These are phyloP conservation scores for Polygonum aviculare DNA, from an alignment of 148 eudicot species.

Conservation along the genomic window DNA sequence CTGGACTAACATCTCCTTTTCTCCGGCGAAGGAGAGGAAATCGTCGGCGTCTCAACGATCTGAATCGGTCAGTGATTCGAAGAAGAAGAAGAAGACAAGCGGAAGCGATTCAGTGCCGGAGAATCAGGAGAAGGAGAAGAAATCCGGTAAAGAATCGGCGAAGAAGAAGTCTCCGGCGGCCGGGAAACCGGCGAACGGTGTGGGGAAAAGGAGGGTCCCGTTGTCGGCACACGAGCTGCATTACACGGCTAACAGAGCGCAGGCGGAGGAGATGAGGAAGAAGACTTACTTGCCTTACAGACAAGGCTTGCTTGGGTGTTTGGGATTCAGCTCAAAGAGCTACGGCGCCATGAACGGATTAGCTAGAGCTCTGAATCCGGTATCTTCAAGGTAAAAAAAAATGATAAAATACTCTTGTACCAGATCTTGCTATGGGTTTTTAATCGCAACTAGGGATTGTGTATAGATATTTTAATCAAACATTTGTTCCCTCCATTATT, in stretches of 20 bases:
- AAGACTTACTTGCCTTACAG: conserved; percentile 86
- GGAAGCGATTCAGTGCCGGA: neutral
- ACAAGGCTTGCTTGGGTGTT: conserved; percentile 80
- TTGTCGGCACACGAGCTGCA: conserved; percentile 69
- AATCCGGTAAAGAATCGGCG: conserved; percentile 4
- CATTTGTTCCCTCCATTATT: neutral
- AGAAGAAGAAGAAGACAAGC: neutral
- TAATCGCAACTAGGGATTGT: neutral
- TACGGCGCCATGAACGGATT: conserved; percentile 74
- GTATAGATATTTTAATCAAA: neutral
- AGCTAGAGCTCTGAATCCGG: conserved; percentile 73
- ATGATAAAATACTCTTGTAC: neutral
- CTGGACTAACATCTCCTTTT: conserved; percentile 63
- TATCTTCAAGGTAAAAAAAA: conserved; percentile 66
- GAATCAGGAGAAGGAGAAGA: neutral
- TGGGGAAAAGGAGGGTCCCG: conserved; percentile 39
- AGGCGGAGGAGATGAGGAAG: conserved; percentile 91
- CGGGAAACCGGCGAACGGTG: conserved; percentile 23
- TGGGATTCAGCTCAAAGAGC: conserved; percentile 82
- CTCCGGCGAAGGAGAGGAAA: conserved; percentile 45
- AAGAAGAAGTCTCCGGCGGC: conserved; percentile 12
- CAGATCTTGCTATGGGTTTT: neutral
- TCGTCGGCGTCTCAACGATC: neutral
- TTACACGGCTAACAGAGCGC: conserved; percentile 76
- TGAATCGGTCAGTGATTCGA: neutral